These are phyloP conservation scores for Zygotorulaspora florentina DNA, from an alignment of 805 yeast genomes.

Conservation along the genomic window DNA sequence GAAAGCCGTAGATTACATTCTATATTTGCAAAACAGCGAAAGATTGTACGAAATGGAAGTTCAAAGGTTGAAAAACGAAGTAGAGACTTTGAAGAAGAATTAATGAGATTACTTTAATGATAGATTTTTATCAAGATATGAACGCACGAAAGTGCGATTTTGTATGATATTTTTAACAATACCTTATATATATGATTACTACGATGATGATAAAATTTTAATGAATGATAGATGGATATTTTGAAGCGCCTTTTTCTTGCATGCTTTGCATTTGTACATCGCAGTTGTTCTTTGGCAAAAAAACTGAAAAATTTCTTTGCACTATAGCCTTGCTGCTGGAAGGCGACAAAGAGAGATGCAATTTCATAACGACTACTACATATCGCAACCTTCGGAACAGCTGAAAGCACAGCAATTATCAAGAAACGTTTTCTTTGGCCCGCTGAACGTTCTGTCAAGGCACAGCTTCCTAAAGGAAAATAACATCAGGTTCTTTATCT, in stretches of 20 bases:
- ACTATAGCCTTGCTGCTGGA: background rate
- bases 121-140: conserved; percentile 1
- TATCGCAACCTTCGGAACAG: conserved; percentile 14
- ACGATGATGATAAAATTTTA: conserved; percentile 1
- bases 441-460: conserved; percentile 41
- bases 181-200: background rate
- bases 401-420: conserved; percentile 40
- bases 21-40: conserved; percentile 50
- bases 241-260: background rate
- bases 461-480: conserved; percentile 35
- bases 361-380: conserved; percentile 11
- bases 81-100: conserved; percentile 14
- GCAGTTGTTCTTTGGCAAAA: background rate
- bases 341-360: conserved; percentile 5
- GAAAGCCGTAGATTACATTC: conserved; percentile 60
- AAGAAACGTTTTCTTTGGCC: conserved; percentile 44
- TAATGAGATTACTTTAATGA: conserved; percentile 3
- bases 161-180: background rate
- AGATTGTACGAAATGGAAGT: conserved; percentile 31
- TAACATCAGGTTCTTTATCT: conserved; percentile 39
- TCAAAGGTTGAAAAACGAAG: conserved; percentile 33
- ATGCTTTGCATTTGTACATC: background rate
- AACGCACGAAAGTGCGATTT: background rate
- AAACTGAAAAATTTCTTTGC: conserved; percentile 2
- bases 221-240: background rate